A percentile compares a stretch with the other conserved stretches of the same genome.
Conservation (phyloP, 2,329 filamentous ascomycete genomes). For the Penicillium sp. region DNA sequence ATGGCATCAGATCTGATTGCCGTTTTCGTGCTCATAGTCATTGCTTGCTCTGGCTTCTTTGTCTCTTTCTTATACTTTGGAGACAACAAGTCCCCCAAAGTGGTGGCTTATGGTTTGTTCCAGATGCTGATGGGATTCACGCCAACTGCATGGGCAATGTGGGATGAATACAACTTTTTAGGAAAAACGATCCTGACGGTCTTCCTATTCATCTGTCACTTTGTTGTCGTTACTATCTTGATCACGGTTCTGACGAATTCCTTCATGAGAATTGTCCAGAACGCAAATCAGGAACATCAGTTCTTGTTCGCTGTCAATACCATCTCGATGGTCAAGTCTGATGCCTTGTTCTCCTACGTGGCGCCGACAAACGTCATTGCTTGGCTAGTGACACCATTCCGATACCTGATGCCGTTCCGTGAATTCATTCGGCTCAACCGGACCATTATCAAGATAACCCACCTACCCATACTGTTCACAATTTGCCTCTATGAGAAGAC, state of each 20-base stretch:
- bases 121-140: conserved; percentile 96
- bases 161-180: conserved; percentile 76
- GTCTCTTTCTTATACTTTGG: conserved; percentile 85
- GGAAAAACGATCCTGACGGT: conserved; percentile 74
- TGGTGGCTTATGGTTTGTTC: conserved; percentile 86
- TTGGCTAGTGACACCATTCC: conserved; percentile 80
- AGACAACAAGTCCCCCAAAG: conserved; percentile 66
- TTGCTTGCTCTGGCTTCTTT: conserved; percentile 91
- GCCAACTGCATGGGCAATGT: conserved; percentile 87
- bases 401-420: conserved; percentile 76
- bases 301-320: conserved; percentile 96
- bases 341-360: conserved; percentile 90
- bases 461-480: conserved; percentile 80
- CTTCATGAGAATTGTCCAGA: conserved; percentile 92
- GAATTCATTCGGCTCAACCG: conserved; percentile 84
- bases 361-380: conserved; percentile 88
- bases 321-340: conserved; percentile 98
- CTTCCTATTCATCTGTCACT: conserved; percentile 93
- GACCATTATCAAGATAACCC: conserved; percentile 86
- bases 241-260: conserved; percentile 96
- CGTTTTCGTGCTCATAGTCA: conserved; percentile 78
- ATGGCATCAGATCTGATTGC: conserved; percentile 90
- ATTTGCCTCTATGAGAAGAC: conserved; percentile 87
- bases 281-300: conserved; percentile 86
- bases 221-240: conserved; percentile 87